These are phyloP conservation scores for Glebionis coronaria DNA, from an alignment of 129 eudicot species.

Conservation along the genomic window DNA sequence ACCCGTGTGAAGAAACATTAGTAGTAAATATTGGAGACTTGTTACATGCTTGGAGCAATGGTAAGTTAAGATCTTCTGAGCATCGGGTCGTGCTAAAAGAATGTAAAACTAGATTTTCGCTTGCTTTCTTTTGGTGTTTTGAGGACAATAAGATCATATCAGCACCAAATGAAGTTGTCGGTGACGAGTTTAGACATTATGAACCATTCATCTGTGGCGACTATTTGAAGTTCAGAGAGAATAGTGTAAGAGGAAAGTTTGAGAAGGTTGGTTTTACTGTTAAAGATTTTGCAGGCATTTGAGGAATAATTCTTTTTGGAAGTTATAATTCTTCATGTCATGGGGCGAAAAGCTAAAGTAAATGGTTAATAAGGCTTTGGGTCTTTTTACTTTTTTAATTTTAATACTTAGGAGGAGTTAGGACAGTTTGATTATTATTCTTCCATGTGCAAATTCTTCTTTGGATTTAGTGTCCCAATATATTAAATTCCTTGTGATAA, in stretches of 20 bases:
- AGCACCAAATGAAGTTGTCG: slow-evolving; percentile 74
- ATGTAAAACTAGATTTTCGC: slow-evolving; percentile 50
- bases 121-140: slow-evolving; percentile 94
- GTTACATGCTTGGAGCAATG: slow-evolving; percentile 96
- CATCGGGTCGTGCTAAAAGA: slow-evolving; percentile 68
- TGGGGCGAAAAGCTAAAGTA: not conserved
- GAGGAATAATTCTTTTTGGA: slow-evolving; percentile 5
- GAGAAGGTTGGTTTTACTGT: slow-evolving; percentile 97
- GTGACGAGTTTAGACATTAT: slow-evolving; percentile 50
- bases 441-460: slow-evolving; percentile 35
- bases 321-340: not conserved
- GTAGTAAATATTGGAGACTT: slow-evolving; percentile 85
- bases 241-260: slow-evolving; percentile 70
- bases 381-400: not conserved
- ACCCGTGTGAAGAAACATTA: slow-evolving; percentile 69
- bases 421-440: slow-evolving; percentile 24
- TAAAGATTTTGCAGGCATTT: slow-evolving; percentile 74
- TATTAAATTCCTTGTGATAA: slow-evolving; percentile 19
- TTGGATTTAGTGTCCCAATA: slow-evolving; percentile 36
- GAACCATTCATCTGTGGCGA: slow-evolving; percentile 68
- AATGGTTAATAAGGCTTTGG: no score
- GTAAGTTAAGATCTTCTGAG: slow-evolving; percentile 73
- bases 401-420: slow-evolving; percentile 5
- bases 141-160: slow-evolving; percentile 73
- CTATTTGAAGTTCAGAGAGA: slow-evolving; percentile 70